Evolutionary conservation across 306 rosid species (phyloP), one percentile per base, ranked within the genome.

Genomic region (Cajanus cajan): DNA sequence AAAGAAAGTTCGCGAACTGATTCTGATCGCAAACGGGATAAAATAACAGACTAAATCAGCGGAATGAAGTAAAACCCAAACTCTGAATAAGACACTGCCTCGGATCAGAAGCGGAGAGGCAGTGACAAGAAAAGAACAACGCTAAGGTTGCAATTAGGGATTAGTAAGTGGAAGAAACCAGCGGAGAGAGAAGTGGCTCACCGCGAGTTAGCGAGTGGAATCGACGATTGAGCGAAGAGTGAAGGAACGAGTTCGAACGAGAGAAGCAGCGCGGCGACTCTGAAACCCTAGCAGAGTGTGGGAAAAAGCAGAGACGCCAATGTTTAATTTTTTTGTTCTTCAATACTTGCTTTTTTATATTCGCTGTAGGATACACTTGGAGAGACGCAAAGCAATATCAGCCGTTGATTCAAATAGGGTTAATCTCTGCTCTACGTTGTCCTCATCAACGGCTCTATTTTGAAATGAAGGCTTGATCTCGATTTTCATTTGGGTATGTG

Each of bases 281-380:
- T 77, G 93, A 86, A 91, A 91, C 97, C 97, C 97, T 91, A 91
- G 93, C 85, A 89, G 93, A 86, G 96, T 59, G 88, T 61, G 86
- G 75, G 85, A 77, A 85, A 74, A 82, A 79, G 92, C 80, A 79
- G 85, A 85, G 86, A 90, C 73, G 89, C 87, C 88, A 43, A 58
- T 74, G 80, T 76, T 69, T 64, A 40, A 5, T 43, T 22, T 75
- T 78, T 36, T 8, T 58, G 73, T 79, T 74, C 70, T 82, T 47
- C 80, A 43, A 71, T 75, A 24, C 69, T 24, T 8, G 18, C 47
- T 67, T 28, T 85, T 82, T 74, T 69, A 85, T 82, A 82, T 82
- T 81, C 79, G 74, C 34, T 70, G 83, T 75, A 74, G 77, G 74
- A 70, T 72, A 18, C 50, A 51, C 36, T 31, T 2, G 9, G 61